Base-by-base conservation (phyloP, 441 rosid species). In the Gossypium aridum region DNA sequence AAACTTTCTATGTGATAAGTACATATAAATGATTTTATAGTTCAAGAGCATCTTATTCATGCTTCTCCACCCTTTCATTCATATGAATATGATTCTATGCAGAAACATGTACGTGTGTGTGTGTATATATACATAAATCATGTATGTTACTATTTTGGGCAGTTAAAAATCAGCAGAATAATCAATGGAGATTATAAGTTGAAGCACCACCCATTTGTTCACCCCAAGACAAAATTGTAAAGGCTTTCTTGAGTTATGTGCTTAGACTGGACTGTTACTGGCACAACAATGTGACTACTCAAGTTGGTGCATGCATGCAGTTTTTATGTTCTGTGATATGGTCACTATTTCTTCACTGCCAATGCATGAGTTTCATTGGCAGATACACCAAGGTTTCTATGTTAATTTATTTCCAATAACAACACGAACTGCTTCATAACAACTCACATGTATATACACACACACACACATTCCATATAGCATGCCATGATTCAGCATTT, bases 161-260 rank as follows among this genome's bases (percentile, higher is more conserved):
- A 25, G 64, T 59, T 5, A 61, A 61, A 62, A 7, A 62, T 2
- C 13, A 4, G 64, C 53, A 37, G 12, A 20, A 65, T 1, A 4
- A 9, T 25, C 8, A 68, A 68, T n/a, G 7, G n/a, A 26, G 26
- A 68, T 22, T 23, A 7, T 23, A 23, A 59, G 3, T 59, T 47
- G 22, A 67, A 67, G 72, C 22, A 16, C 61, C 10, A 7, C 39
- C 12, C 55, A n/a, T 14, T 26, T 23, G 12, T 12, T 67, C 31
- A 49, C 39, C 39, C 57, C 39, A 0, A 14, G 72, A 49, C 14
- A 10, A 54, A 14, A 45, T 26, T 51, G 9, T 3, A 26, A 16
- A n/a, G 45, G 72, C 14, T 25, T 69, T 49, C 7, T 69, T 53
- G 72, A 26, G 45, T 51, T 69, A 14, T 26, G 72, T 51, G 72